Percentiles rank a stretch among this genome's conserved stretches.
Conservation (phyloP, 2,329 filamentous ascomycete genomes). For the Trichoderma hamatum region DNA sequence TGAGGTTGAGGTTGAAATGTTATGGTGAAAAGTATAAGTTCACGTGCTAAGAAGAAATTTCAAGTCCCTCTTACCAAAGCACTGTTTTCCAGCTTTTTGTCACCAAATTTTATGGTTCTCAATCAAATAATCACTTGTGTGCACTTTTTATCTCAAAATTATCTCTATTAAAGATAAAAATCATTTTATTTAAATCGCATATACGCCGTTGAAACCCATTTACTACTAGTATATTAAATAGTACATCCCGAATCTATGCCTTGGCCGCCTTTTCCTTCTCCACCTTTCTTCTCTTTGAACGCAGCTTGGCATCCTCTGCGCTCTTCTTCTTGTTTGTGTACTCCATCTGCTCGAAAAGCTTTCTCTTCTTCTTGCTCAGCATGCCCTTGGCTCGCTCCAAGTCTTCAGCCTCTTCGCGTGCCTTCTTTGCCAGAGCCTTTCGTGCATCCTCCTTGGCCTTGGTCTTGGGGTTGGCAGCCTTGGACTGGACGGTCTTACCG, state of each 20-base stretch:
- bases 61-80: neutral
- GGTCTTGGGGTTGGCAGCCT: slow-evolving; percentile 51
- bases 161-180: neutral
- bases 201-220: slow-evolving; percentile 28
- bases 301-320: slow-evolving; percentile 82
- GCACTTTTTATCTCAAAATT: neutral
- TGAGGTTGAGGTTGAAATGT: neutral
- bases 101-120: neutral
- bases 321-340: slow-evolving; percentile 95
- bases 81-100: neutral
- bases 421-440: slow-evolving; percentile 71
- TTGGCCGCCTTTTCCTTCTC: slow-evolving; percentile 63
- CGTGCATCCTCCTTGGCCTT: slow-evolving; percentile 70
- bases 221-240: slow-evolving; percentile 27
- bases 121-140: neutral
- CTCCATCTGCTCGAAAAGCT: slow-evolving; percentile 96
- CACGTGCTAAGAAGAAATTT: slow-evolving; percentile 22
- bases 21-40: slow-evolving; percentile 20
- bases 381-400: slow-evolving; percentile 94
- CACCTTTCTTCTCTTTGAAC: slow-evolving; percentile 86
- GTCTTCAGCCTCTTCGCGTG: slow-evolving; percentile 79
- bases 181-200: slow-evolving; percentile 22
- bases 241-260: slow-evolving; percentile 35
- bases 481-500: slow-evolving; percentile 63
- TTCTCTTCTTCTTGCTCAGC: slow-evolving; percentile 97